Evolutionary conservation across 208 protist genomes (phyloP).

Genomic region (Trypanosoma vivax): DNA sequence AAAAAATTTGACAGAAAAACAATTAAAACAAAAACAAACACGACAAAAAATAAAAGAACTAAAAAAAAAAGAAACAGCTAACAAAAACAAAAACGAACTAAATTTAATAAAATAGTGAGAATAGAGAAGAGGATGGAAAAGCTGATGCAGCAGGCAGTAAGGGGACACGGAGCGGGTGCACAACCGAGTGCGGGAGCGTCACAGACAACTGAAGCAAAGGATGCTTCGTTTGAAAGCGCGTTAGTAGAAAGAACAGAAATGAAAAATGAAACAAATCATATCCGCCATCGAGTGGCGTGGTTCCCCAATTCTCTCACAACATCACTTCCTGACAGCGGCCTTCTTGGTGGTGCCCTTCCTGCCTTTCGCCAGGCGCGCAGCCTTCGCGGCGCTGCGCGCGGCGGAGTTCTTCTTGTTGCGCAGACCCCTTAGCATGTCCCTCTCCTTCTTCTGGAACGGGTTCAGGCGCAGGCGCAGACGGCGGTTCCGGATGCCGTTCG

Average conservation of each 20-base stretch:
- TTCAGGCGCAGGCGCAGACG: conserved; percentile 71
- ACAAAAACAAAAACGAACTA: background rate
- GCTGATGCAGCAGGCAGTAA: background rate
- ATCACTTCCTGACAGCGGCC: conserved; percentile 27
- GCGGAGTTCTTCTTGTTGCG: conserved; percentile 42
- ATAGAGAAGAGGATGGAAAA: conserved; percentile 1
- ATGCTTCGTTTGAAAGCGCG: too few species aligned
- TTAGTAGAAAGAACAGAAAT: conserved; percentile 1
- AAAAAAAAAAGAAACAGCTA: conserved; percentile 3
- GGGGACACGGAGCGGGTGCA: too few species aligned
- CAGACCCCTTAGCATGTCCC: conserved; percentile 39
- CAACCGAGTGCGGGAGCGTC: too few species aligned
- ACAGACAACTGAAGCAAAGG: background rate
- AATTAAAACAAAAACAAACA: conserved; percentile 1
- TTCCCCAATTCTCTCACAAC: background rate
- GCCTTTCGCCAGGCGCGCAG: conserved; percentile 31
- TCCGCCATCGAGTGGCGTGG: background rate
- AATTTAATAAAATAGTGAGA: background rate
- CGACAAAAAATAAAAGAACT: background rate
- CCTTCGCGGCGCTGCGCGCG: conserved; percentile 38
- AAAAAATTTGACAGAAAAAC: background rate
- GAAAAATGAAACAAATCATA: conserved; percentile 6
- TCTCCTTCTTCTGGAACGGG: conserved; percentile 66
- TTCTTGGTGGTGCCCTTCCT: conserved; percentile 37
- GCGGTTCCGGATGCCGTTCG: conserved; percentile 74